Evolutionary conservation across 2,329 filamentous ascomycete species (phyloP), one percentile per base, ranked within the genome.

Genomic region (Epichloe sibirici): DNA sequence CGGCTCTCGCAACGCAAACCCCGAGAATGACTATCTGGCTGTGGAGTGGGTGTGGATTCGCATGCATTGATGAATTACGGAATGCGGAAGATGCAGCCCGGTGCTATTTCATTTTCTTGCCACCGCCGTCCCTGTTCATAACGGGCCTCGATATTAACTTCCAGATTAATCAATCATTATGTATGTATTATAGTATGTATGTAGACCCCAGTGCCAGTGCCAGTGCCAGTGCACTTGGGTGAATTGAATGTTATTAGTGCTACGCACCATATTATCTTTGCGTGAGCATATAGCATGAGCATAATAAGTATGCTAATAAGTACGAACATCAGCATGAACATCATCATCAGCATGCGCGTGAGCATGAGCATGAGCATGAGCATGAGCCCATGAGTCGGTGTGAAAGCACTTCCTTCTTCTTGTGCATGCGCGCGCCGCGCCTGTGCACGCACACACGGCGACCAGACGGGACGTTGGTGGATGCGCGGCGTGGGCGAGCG

Each of bases 401-500:
- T 43, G 48, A 49, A 12, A 40, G 35, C 17, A 48, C 15, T 31
- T 31, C 28, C 15, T 31, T 31, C 28, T 31, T 8, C 8, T 31
- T 11, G 28, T 31, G 28, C 28, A 31, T 31, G 28, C 28, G 28
- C 28, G 28, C 28, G 28, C 8, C 28, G 28, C 28, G 28, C 3
- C 13, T n/a, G 42, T 17, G 42, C 42, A 44, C 21, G 15, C 42
- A 28, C 15, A 12, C 4, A 8, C 31, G 45, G 35, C n/a, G 13
- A 38, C 34, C 15, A 40, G 31, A 21, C 34, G 37, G 9, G 39
- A 21, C 34, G 13, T 9, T 31, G 8, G 28, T 31, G 23, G 49
- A 45, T n/a, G 21, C 25, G 45, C 49, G 49, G 42, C 17, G 49
- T 51, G 49, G 45, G 48, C 48, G 48, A 51, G 49, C 49, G 49